These are phyloP conservation scores for Eucalyptus marginata DNA, from an alignment of 345 rosid species.

Conservation along the genomic window DNA sequence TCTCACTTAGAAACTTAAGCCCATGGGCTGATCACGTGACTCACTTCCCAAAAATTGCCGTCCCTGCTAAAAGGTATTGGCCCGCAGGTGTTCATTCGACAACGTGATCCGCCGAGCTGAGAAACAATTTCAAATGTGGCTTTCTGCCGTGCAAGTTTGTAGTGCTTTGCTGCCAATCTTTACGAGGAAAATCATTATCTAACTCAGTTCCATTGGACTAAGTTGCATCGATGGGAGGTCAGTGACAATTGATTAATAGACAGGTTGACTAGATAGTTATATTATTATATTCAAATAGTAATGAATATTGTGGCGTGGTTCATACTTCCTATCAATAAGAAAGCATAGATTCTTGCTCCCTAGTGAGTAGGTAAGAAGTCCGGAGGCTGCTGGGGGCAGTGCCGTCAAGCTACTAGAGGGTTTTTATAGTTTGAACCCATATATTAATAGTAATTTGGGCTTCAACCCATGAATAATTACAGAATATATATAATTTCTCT, in stretches of 20 bases:
- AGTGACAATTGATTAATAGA: neutral
- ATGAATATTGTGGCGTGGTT: too few relatives aligned
- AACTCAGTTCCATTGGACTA: neutral
- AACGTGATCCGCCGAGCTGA: neutral
- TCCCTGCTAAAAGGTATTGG: neutral
- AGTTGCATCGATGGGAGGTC: neutral
- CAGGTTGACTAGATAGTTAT: neutral
- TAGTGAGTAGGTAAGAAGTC: neutral
- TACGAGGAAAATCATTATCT: neutral
- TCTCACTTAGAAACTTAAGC: neutral
- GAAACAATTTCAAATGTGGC: neutral
- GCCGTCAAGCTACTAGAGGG: fast-evolving
- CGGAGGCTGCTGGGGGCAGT: fast-evolving
- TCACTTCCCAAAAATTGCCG: neutral
- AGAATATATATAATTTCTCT: too few relatives aligned
- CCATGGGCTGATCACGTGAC: neutral
- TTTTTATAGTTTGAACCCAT: neutral
- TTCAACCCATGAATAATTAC: neutral
- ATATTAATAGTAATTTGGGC: neutral
- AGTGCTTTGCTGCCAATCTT: neutral
- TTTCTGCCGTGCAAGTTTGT: neutral
- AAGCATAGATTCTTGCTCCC: neutral
- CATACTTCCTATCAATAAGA: neutral
- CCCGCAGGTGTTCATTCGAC: neutral
- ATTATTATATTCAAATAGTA: neutral